Base-by-base conservation (phyloP, 345 rosid genomes). In the Draba incana region DNA sequence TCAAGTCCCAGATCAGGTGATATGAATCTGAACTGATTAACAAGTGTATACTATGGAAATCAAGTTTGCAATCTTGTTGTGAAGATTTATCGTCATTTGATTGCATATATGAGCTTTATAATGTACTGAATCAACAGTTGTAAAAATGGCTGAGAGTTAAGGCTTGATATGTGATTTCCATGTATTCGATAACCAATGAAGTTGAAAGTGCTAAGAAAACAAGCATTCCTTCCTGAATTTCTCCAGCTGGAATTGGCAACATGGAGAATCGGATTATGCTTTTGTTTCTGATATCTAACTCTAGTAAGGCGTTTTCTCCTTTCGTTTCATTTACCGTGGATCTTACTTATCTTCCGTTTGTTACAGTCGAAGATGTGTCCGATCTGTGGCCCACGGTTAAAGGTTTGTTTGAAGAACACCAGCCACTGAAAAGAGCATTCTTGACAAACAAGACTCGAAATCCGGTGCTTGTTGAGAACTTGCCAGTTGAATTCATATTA, bases 381-480 rank as follows among this genome's bases (percentile, higher is more conserved):
- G 95, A 91, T 81, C 79, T 94, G 81, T 94, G 99, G 97, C 96
- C 95, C 39, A 82, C 82, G 43, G 77, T 91, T 57, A 84, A 87
- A 79, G 82, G 77, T 62, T 76, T 78, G 62, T 94, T 87, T 70
- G 96, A 89, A 73, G 88, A 81, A 70, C 79, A 78, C 31, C 62
- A 86, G 62, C 99, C 97, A 16, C 80, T 91, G 25, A 87, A 83
- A 69, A 81, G 81, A 77, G 91, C 92, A 51, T 75, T 59, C 69
- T 82, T 91, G 61, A 94, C 88, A 60, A 94, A 94, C 87, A 94
- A 85, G 85, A 89, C 95, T 4, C 91, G 92, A 11, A 90, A 94
- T 77, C 71, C 86, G 4, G 95, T 94, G 38, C 72, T 78, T 54
- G 86, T 94, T n/a, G 92, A 91, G 77, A 84, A 87, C 66, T 81